Base-by-base conservation (phyloP, 1,284 basidiomycete genomes). In the Heimioporus retisporus region DNA sequence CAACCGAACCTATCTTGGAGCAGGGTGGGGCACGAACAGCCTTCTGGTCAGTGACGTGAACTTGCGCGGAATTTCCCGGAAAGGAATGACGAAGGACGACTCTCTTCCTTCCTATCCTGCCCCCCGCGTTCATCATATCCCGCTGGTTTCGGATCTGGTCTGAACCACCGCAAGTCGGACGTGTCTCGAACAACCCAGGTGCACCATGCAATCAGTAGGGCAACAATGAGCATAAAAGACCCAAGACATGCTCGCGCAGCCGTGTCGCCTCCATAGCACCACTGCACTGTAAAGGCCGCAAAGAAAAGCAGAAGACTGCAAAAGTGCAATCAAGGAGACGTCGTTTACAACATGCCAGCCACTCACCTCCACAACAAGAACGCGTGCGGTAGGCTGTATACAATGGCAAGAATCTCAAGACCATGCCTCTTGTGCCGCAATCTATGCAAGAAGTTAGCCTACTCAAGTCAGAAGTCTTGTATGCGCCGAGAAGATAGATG, bases 361-460 rank as follows among this genome's bases (percentile, higher is more conserved):
- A 76, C 82, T 71, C 59, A 83, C 82, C 75, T 78, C 82, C 82
- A 83, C 72, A 83, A 73, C 13, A 83, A 72, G 23, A 82, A 74
- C 3, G 77, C 77, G 61, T 79, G 77, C 0, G 83, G 82, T 1
- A 84, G 66, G 61, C 80, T 78, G 63, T 81, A 82, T 31, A 80
- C 56, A 15, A 83, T 75, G 16, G 82, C 81, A 19, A 84, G 71
- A 3, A 55, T 77, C 69, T 84, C 81, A 0, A 80, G 68, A 5
- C 81, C 80, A 35, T 79, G 72, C 21, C 58, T 75, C 31, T 67
- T 54, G 23, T 81, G 71, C 25, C 61, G 65, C 21, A 73, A 53
- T 4, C 53, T 55, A 14, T 56, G 11, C 58, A 84, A 66, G 56
- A 77, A 84, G 31, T 21, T 63, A 6, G 75, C 79, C 77, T 80